Percentiles rank a stretch among this genome's conserved stretches.
phyloP scores from a whole-genome alignment of 2,329 filamentous ascomycete species.

The Penicillium sp. region DNA sequence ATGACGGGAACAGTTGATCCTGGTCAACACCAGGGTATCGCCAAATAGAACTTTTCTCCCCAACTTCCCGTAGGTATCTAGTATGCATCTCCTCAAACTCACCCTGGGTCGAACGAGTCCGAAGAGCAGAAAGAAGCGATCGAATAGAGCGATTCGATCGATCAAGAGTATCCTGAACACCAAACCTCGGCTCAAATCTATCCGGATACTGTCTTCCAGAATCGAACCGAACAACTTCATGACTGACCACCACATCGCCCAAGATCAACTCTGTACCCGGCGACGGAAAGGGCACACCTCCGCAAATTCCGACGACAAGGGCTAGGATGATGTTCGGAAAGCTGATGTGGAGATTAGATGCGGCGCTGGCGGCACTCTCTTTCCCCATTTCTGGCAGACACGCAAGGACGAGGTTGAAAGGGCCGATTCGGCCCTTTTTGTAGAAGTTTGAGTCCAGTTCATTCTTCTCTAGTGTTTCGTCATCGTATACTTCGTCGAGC shows the following conservation, averaged over 20 bases:
- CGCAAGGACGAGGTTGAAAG: neutral
- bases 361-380: constrained; percentile 1
- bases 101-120: neutral
- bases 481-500: constrained; percentile 3
- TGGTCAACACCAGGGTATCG: neutral
- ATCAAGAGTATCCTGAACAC: constrained; percentile 1
- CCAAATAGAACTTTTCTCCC: neutral
- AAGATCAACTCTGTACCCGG: neutral
- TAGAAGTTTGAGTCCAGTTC: neutral
- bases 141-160: neutral
- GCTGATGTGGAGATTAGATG: neutral
- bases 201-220: constrained; percentile 6
- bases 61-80: neutral
- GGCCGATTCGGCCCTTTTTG: neutral
- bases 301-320: constrained; percentile 6
- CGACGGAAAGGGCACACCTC: neutral
- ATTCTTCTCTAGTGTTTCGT: neutral
- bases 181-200: neutral
- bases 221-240: constrained; percentile 2
- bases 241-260: constrained; percentile 8
- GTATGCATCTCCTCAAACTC: neutral
- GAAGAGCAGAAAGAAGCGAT: neutral
- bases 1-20: neutral
- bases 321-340: neutral
- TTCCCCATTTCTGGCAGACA: constrained; percentile 2